Base-by-base conservation (phyloP, 805 yeast species). In the Yueomyces sinensis region DNA sequence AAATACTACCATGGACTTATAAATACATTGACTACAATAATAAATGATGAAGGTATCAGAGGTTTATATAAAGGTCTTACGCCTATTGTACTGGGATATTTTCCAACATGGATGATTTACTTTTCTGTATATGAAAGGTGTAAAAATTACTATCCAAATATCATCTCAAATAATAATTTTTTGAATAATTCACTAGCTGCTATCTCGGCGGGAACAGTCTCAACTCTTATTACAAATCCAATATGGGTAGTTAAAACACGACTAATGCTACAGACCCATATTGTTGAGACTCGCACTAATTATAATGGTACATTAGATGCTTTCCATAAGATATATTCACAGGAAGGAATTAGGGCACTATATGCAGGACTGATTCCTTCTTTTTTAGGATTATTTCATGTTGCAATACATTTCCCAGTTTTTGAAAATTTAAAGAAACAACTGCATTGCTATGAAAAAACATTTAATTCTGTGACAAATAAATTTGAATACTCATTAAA, bases 201-300 rank as follows among this genome's bases (percentile, higher is more conserved):
- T 1, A 68, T 89, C 33, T 70, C 83, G 4, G 95, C 97, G 2
- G 98, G 98, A 20, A 74, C 82, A 37, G 73, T 77, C 6, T 81
- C 94, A 2, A 81, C 97, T 1, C 65, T 83, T 9, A 56, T 76
- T 7, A 89, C 95, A 0, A 91, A 91, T 54, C 98, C 98, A 9
- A 82, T 89, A 13, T 91, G 98, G 98, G 97, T 91, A 31, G 87
- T 91, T 22, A 91, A 91, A 54, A 91, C 98, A 1, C 65, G 98
- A 49, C 61, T 91, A 34, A 91, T 91, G 97, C 65, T 87, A 29
- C 94, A 82, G 49, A 76, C 78, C 4, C 51, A 49, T 33, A 44
- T 49, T 11, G 42, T 45, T 2, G 39, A 42, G 27, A 36, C 43
- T 29, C 41, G 52, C 5, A 54, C 58, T 5, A 50, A 48, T 32